These are phyloP conservation scores for Coprinopsis marcescibilis DNA, from an alignment of 768 basidiomycete species.

Conservation along the genomic window DNA sequence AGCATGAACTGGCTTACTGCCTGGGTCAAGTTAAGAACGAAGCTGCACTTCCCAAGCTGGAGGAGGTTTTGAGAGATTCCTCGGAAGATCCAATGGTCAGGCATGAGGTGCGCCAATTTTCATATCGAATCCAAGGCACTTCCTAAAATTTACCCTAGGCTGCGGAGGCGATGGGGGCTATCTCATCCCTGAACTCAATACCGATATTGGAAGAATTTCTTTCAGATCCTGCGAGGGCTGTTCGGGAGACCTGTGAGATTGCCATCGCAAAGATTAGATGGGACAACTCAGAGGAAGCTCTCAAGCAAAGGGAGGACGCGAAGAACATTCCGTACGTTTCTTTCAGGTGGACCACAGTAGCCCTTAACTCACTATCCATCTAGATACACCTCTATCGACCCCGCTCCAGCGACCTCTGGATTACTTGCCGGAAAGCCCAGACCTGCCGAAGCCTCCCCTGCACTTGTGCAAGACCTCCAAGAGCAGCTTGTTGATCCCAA, in stretches of 20 bases:
- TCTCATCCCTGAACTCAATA: slow-evolving; percentile 62
- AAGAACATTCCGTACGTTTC: slow-evolving; percentile 34
- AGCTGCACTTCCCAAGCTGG: slow-evolving; percentile 73
- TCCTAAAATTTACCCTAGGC: slow-evolving; percentile 45
- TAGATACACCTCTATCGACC: slow-evolving; percentile 86
- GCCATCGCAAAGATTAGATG: slow-evolving; percentile 93
- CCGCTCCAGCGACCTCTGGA: slow-evolving; percentile 73
- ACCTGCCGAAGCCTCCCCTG: slow-evolving; percentile 42
- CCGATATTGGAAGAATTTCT: slow-evolving; percentile 68
- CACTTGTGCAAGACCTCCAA: slow-evolving; percentile 49
- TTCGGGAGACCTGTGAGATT: slow-evolving; percentile 96
- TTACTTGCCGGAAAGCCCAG: slow-evolving; percentile 51
- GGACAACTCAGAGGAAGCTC: slow-evolving; percentile 77
- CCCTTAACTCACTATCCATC: slow-evolving; percentile 5
- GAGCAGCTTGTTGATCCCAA: slow-evolving; percentile 57
- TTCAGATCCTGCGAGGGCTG: slow-evolving; percentile 62
- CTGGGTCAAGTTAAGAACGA: slow-evolving; percentile 83
- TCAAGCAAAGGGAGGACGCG: slow-evolving; percentile 32
- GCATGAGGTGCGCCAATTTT: slow-evolving; percentile 66
- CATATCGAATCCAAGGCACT: slow-evolving; percentile 3
- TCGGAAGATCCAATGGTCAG: slow-evolving; percentile 92
- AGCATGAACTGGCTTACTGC: slow-evolving; percentile 97
- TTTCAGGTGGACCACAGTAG: background rate
- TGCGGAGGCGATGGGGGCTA: slow-evolving; percentile 98
- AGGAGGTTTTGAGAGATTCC: slow-evolving; percentile 63